Conservation (phyloP, 164 flowering plant species). For the Dillenia turbinata region DNA sequence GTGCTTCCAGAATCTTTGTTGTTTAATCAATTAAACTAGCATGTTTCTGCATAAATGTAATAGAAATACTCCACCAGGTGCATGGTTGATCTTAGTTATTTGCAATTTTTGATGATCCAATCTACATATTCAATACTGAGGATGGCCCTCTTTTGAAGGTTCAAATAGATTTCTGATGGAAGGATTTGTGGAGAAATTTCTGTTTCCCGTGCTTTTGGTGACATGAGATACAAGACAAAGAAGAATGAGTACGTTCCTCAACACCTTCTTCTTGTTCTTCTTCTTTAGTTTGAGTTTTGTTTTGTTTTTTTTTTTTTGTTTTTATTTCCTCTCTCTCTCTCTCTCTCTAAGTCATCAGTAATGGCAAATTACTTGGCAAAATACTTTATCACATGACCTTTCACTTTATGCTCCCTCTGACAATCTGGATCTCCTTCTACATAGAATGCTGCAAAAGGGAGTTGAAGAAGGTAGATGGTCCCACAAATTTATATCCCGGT, state of each 20-base stretch:
- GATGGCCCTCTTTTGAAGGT: background rate
- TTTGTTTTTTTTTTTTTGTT: background rate
- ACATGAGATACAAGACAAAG: constrained; percentile 86
- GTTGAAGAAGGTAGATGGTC: constrained; percentile 83
- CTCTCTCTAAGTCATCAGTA: too few relatives aligned
- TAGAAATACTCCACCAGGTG: too few relatives aligned
- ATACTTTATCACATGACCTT: background rate
- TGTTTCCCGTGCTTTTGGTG: constrained; percentile 98
- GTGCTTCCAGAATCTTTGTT: too few relatives aligned
- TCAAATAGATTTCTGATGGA: constrained; percentile 70
- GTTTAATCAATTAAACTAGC: too few relatives aligned
- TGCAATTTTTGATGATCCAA: background rate
- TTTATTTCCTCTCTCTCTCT: too few relatives aligned
- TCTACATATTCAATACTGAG: constrained; percentile 4
- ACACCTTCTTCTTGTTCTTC: constrained; percentile 21
- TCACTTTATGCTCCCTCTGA: constrained; percentile 4
- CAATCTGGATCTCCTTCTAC: constrained; percentile 7
- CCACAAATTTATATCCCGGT: constrained; percentile 83
- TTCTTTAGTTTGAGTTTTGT: background rate
- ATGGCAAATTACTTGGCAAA: background rate
- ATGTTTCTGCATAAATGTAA: too few relatives aligned
- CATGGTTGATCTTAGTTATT: too few relatives aligned
- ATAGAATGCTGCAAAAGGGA: constrained; percentile 88
- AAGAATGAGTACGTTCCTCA: constrained; percentile 72
- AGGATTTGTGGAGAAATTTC: constrained; percentile 95